These are phyloP conservation scores for Rhynchosporium secalis DNA, from an alignment of 2,329 filamentous ascomycete species.

Conservation along the genomic window DNA sequence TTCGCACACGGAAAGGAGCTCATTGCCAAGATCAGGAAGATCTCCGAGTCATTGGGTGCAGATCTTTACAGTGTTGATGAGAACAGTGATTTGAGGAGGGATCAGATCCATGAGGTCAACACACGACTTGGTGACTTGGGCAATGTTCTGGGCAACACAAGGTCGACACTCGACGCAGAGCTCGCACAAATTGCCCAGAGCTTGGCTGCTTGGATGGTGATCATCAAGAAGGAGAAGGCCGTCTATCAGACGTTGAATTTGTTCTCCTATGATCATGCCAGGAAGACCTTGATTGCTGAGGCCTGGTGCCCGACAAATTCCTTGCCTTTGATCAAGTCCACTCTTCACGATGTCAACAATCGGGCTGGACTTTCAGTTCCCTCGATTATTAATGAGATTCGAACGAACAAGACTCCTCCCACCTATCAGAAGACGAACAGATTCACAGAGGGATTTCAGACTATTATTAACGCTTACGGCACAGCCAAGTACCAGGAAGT, in stretches of 20 bases:
- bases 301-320: conserved; percentile 96
- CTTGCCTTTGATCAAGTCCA: conserved; percentile 84
- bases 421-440: conserved; percentile 98
- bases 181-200: conserved; percentile 90
- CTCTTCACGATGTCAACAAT: conserved; percentile 94
- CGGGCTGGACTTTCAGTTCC: conserved; percentile 94
- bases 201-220: conserved; percentile 93
- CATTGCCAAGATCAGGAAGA: conserved; percentile 97
- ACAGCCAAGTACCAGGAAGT: conserved; percentile 97
- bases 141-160: conserved; percentile 92
- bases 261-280: conserved; percentile 93
- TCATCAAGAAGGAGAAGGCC: conserved; percentile 97
- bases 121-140: conserved; percentile 86
- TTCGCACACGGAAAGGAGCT: conserved; percentile 99
- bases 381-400: conserved; percentile 97
- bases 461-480: conserved; percentile 97
- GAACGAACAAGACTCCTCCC: conserved; percentile 94
- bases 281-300: conserved; percentile 95
- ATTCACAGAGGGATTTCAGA: conserved; percentile 97
- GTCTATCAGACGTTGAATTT: conserved; percentile 94
- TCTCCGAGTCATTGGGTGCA: conserved; percentile 94
- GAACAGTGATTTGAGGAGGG: conserved; percentile 90
- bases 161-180: conserved; percentile 89
- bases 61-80: conserved; percentile 97
- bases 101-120: conserved; percentile 98